These are phyloP conservation scores for Melocanna baccifera DNA, from an alignment of 176 grass and related monocot genomes.

Conservation along the genomic window DNA sequence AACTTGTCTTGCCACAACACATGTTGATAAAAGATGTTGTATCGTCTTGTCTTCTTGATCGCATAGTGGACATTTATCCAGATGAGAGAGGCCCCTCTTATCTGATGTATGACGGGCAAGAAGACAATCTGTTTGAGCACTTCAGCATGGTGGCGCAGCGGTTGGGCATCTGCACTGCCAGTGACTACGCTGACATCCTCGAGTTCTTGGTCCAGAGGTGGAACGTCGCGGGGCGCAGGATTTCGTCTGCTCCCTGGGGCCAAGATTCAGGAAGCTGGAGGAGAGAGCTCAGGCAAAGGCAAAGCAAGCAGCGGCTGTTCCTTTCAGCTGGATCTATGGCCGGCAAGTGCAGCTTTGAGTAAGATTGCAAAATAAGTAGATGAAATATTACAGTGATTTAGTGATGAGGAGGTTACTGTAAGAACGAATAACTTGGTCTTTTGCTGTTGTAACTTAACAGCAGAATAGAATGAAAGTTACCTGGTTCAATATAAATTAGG, in stretches of 20 bases:
- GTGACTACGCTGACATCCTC: constrained; percentile 40
- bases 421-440: background rate
- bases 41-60: no score
- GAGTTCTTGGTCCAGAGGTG: constrained; percentile 35
- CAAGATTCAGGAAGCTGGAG: constrained; percentile 35
- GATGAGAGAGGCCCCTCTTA: no score
- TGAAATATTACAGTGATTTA: background rate
- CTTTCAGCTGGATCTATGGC: constrained; percentile 37
- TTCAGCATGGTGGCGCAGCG: constrained; percentile 38
- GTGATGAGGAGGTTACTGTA: background rate
- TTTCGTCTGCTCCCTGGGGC: constrained; percentile 32
- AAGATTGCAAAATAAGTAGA: background rate
- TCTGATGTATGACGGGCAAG: constrained; percentile 31
- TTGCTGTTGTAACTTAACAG: background rate
- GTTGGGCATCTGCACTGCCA: constrained; percentile 25
- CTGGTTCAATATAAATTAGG: background rate
- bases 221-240: constrained; percentile 29
- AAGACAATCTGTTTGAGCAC: constrained; percentile 9
- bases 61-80: no score
- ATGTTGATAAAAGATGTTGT: no score
- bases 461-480: background rate
- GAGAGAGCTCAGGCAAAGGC: constrained; percentile 20
- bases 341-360: constrained; percentile 19
- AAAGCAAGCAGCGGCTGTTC: background rate
- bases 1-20: no score